Conservation (phyloP, 1,284 basidiomycete species). For the Singerocomus rubriflavus region DNA sequence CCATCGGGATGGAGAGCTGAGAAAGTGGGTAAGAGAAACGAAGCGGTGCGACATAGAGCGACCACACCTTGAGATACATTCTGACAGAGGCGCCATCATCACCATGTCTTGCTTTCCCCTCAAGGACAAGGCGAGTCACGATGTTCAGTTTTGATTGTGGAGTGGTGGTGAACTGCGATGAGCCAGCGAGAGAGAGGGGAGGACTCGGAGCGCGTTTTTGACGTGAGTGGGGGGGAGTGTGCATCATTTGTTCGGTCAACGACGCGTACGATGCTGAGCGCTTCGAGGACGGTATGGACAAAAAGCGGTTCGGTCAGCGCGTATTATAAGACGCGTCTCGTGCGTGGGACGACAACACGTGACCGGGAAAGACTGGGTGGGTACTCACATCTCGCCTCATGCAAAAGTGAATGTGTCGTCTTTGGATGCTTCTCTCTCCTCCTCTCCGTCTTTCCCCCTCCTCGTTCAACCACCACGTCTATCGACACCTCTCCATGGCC, state of each 20-base stretch:
- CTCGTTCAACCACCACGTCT: background rate
- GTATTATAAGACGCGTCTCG: slow-evolving; percentile 22
- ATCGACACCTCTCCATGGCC: slow-evolving; percentile 25
- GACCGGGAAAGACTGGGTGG: slow-evolving; percentile 25
- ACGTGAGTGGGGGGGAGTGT: slow-evolving; percentile 30
- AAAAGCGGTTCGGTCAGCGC: slow-evolving; percentile 19
- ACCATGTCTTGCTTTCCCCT: slow-evolving; percentile 65
- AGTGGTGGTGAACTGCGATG: slow-evolving; percentile 34
- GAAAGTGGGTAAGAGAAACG: slow-evolving; percentile 3
- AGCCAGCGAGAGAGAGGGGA: slow-evolving; percentile 38
- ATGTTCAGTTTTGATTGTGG: slow-evolving; percentile 55
- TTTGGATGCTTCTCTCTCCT: slow-evolving; percentile 12
- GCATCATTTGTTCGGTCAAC: slow-evolving; percentile 1
- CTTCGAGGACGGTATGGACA: slow-evolving; percentile 11
- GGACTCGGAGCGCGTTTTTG: slow-evolving; percentile 40
- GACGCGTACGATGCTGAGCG: background rate
- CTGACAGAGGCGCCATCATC: slow-evolving; percentile 62
- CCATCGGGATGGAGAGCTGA: slow-evolving; percentile 66
- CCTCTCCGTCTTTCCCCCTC: slow-evolving; percentile 7
- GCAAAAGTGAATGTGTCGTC: background rate
- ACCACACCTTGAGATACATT: slow-evolving; percentile 70
- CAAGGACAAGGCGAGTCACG: slow-evolving; percentile 69
- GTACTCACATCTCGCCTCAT: slow-evolving; percentile 10
- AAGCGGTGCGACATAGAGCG: background rate
- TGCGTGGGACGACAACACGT: slow-evolving; percentile 22